Conservation (phyloP, 768 basidiomycete species). For the Crepidotus variabilis region DNA sequence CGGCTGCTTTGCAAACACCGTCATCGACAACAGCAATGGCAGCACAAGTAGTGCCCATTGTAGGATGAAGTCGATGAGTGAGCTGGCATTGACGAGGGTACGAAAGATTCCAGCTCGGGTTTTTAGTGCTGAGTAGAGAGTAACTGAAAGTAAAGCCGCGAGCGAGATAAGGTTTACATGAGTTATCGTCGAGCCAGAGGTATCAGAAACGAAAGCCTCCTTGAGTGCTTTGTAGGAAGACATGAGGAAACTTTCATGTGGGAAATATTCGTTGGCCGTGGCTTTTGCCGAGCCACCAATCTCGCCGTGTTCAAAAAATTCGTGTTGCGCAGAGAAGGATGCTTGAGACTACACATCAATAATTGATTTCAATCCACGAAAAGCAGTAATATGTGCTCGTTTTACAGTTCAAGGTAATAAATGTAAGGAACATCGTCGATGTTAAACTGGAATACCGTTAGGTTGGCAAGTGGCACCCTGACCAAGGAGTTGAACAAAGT, state of each 20-base stretch:
- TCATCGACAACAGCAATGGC: constrained; percentile 82
- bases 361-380: no score
- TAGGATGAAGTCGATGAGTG: constrained; percentile 26
- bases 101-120: constrained; percentile 42
- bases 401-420: no score
- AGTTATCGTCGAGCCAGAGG: constrained; percentile 61
- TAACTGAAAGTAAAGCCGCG: constrained; percentile 44
- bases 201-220: constrained; percentile 77
- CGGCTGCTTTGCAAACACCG: constrained; percentile 63
- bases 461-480: constrained; percentile 21
- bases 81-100: constrained; percentile 14
- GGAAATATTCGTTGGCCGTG: background rate
- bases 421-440: background rate
- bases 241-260: background rate
- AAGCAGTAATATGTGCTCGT: no score
- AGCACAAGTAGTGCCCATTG: constrained; percentile 68
- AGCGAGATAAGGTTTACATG: constrained; percentile 66
- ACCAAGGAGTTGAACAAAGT: constrained; percentile 17
- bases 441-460: constrained; percentile 6
- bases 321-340: no score
- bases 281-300: background rate
- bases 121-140: constrained; percentile 58
- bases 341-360: no score
- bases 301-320: background rate
- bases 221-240: constrained; percentile 68